phyloP scores from a whole-genome alignment of 257 asterid genomes.

The Fraxinus pennsylvanica region DNA sequence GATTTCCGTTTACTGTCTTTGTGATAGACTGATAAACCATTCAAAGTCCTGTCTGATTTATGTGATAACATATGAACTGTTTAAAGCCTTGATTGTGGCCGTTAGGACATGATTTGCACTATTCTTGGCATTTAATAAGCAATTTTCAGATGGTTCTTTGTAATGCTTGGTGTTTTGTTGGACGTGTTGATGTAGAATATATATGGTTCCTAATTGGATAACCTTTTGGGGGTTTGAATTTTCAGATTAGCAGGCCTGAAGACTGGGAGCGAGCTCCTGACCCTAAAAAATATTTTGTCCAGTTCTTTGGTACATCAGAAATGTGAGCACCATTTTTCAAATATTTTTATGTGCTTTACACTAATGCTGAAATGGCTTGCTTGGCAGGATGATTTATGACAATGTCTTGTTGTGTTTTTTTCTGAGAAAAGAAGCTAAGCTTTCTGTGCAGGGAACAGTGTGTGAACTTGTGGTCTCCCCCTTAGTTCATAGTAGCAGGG shows the following conservation, averaged over 20 bases:
- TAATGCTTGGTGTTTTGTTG: background rate
- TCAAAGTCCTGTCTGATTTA: background rate
- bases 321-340: constrained; percentile 55
- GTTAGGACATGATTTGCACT: background rate
- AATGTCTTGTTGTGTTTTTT: constrained; percentile 1
- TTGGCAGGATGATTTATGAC: background rate
- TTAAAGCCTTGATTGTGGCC: background rate
- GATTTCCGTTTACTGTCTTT: background rate
- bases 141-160: constrained; percentile 6
- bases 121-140: constrained; percentile 4
- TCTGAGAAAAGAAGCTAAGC: background rate
- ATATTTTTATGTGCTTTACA: constrained; percentile 8
- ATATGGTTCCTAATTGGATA: constrained; percentile 25
- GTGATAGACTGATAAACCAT: background rate
- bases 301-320: constrained; percentile 82
- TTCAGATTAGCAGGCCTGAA: constrained; percentile 85
- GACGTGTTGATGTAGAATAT: constrained; percentile 9
- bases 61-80: background rate
- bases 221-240: constrained; percentile 28
- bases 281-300: constrained; percentile 74
- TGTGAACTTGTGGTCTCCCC: background rate
- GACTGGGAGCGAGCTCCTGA: constrained; percentile 67
- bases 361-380: constrained; percentile 18
- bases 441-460: background rate
- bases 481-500: background rate